Base-by-base conservation (phyloP, 495 filamentous ascomycete genomes). In the Recurvomyces mirabilis region DNA sequence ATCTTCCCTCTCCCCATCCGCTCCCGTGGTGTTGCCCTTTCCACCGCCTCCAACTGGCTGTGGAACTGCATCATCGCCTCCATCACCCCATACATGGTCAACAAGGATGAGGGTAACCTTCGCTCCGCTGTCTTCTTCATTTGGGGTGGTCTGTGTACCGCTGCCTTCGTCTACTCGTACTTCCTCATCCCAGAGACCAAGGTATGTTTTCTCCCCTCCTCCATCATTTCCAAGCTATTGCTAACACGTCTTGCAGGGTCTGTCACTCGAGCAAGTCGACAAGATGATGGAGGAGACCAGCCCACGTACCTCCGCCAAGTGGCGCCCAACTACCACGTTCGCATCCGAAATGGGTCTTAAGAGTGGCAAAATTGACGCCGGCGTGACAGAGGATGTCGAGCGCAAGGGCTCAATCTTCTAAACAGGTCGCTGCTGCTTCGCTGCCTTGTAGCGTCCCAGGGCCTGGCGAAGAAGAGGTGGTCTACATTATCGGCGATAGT, bases 261-360 rank as follows among this genome's bases (percentile, higher is more conserved):
- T 93, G n/a, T 79, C 82, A 15, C 82, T 89, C 38, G 84, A 93
- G 69, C 84, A 93, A 61, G 81, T 93, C 57, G 84, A 93, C 69
- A 75, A 76, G 67, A 87, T 89, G 85, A 75, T 91, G 70, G 85
- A 87, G 64, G 83, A 89, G 68, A 74, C 74, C 10, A 82, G 71
- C 1, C 79, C 84, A 15, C 65, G 79, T 26, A 82, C 75, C 17
- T 85, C 81, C 40, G 58, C 68, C 60, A 75, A 73, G 58, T 88
- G 84, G 84, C 69, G 68, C 57, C 82, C 84, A 24, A 73, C 74
- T 57, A 66, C 65, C 41, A 89, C 83, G 21, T 87, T 81, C 49
- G 79, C 79, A 5, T 58, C 64, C 24, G 72, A 79, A 43, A 76
- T 78, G 72, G 68, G 69, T 26, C 20, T 47, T 24, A 64, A 66